Evolutionary conservation across 495 filamentous ascomycete genomes (phyloP).

Genomic region (Darksidea phi): DNA sequence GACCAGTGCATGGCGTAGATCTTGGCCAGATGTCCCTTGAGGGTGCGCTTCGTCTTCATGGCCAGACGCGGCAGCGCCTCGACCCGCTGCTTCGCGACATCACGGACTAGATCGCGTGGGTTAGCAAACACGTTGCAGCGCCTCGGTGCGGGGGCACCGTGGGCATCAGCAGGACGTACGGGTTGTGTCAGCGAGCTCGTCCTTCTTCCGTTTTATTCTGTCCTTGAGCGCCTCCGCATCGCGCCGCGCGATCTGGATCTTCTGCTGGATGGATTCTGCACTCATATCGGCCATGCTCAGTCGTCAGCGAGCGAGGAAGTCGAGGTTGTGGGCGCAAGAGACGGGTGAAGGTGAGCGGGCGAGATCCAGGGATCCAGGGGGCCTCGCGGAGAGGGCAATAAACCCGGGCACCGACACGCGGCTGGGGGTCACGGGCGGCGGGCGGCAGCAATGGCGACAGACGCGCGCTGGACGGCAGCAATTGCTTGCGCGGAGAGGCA

Average conservation of each 20-base stretch:
- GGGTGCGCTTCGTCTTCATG: slow-evolving; percentile 92
- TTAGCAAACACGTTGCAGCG: slow-evolving; percentile 21
- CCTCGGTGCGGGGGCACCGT: background rate
- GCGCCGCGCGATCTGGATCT: slow-evolving; percentile 93
- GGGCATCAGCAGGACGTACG: slow-evolving; percentile 60
- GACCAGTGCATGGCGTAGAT: slow-evolving; percentile 99
- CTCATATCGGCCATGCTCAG: slow-evolving; percentile 57
- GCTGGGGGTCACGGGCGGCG: slow-evolving; percentile 16
- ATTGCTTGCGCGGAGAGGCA: slow-evolving; percentile 32
- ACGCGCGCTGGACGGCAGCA: slow-evolving; percentile 31
- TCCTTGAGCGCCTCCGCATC: slow-evolving; percentile 98
- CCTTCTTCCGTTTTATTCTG: slow-evolving; percentile 98
- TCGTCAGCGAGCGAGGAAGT: slow-evolving; percentile 8
- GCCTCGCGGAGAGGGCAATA: slow-evolving; percentile 24
- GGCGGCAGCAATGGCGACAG: slow-evolving; percentile 14
- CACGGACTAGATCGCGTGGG: slow-evolving; percentile 65
- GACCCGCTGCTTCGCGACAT: slow-evolving; percentile 83
- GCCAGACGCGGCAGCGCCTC: slow-evolving; percentile 86
- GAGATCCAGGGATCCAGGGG: slow-evolving; percentile 38
- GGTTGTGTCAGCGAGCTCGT: slow-evolving; percentile 95
- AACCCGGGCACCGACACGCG: slow-evolving; percentile 29
- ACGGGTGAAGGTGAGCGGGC: slow-evolving; percentile 18
- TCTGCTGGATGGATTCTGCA: slow-evolving; percentile 74
- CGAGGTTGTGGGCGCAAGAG: background rate
- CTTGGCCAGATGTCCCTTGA: slow-evolving; percentile 97